These are phyloP conservation scores for Talaromyces marneffei DNA, from an alignment of 2,329 filamentous ascomycete genomes.

Conservation along the genomic window DNA sequence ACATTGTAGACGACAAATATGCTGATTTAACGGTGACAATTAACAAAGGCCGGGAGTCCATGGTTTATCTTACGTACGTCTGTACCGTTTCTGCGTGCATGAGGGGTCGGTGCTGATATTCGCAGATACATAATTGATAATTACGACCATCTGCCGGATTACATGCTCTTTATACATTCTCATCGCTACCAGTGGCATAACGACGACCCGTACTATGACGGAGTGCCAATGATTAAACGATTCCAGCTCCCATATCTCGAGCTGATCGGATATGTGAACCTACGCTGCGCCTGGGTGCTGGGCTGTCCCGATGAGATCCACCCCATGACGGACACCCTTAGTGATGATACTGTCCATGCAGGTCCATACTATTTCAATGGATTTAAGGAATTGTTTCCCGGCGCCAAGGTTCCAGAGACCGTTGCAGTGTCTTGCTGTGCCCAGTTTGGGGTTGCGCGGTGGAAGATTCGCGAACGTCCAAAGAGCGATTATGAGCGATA, in stretches of 20 bases:
- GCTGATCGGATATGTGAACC: conserved; percentile 48
- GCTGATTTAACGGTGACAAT: conserved; percentile 45
- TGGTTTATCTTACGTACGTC: conserved; percentile 41
- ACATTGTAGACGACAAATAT: conserved; percentile 48
- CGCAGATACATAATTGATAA: conserved; percentile 40
- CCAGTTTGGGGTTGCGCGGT: conserved; percentile 49
- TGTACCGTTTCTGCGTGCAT: background rate
- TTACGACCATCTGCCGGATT: conserved; percentile 36
- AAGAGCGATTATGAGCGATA: conserved; percentile 45
- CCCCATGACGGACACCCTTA: conserved; percentile 39
- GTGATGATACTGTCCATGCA: conserved; percentile 40
- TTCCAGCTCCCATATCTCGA: conserved; percentile 47
- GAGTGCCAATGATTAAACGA: conserved; percentile 43
- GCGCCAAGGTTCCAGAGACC: conserved; percentile 33
- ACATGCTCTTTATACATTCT: conserved; percentile 39
- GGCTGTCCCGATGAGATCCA: conserved; percentile 50
- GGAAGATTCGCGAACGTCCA: conserved; percentile 42
- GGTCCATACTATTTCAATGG: conserved; percentile 46
- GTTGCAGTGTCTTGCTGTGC: conserved; percentile 52
- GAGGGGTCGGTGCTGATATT: background rate
- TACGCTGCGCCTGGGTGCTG: conserved; percentile 49
- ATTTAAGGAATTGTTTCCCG: conserved; percentile 47
- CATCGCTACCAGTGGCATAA: conserved; percentile 44
- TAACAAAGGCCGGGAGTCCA: conserved; percentile 41
- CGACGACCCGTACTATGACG: conserved; percentile 49